A percentile compares a stretch with the other conserved stretches of the same genome.
phyloP scores from a whole-genome alignment of 2,329 filamentous ascomycete species.

The Trichoderma sp. region DNA sequence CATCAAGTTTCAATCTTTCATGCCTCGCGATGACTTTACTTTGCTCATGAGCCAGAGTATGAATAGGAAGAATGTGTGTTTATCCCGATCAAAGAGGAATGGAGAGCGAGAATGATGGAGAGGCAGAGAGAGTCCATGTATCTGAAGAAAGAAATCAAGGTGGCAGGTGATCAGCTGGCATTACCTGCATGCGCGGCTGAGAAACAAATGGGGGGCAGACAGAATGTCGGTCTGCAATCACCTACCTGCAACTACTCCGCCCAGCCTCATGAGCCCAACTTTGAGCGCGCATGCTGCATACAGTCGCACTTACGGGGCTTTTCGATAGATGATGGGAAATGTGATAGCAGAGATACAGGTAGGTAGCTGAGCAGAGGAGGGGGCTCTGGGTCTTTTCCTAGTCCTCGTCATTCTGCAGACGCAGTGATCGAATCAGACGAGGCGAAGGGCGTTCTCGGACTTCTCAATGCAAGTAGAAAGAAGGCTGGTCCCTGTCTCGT shows the following conservation, averaged over 20 bases:
- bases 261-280: background rate
- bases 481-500: constrained; percentile 18
- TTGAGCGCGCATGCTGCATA: background rate
- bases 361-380: constrained; percentile 8
- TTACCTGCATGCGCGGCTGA: background rate
- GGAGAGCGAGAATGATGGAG: no score
- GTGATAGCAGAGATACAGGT: background rate
- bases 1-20: background rate
- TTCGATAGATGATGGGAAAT: background rate
- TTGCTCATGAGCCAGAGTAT: no score
- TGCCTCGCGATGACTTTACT: background rate
- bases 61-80: background rate
- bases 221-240: constrained; percentile 18
- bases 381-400: constrained; percentile 4
- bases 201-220: background rate
- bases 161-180: background rate
- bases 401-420: constrained; percentile 9
- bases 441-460: background rate
- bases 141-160: background rate
- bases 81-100: no score
- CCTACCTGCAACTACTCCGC: constrained; percentile 8
- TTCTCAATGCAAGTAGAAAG: constrained; percentile 2
- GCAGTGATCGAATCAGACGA: constrained; percentile 12
- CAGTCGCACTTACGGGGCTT: background rate
- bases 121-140: background rate